phyloP scores from a whole-genome alignment of 192 early-diverging fungal species.

The Chytriomyces confervae region DNA sequence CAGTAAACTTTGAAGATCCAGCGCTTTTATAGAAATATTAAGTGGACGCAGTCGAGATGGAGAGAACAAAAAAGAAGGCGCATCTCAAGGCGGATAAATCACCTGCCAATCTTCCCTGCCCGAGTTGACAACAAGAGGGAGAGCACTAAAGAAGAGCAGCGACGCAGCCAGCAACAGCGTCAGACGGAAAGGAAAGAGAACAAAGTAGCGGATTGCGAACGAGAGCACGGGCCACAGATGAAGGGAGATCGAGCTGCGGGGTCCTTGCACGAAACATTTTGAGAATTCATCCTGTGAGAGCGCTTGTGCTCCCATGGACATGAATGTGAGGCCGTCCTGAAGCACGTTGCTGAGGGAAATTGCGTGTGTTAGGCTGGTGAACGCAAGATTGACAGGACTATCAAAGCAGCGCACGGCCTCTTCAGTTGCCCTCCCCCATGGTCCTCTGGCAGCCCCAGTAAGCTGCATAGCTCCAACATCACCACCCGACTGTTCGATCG shows the following conservation, averaged over 20 bases:
- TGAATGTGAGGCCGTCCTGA: conserved; percentile 60
- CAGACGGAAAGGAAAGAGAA: conserved; percentile 53
- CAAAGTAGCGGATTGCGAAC: conserved; percentile 45
- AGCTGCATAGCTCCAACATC: no score
- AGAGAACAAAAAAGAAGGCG: background rate
- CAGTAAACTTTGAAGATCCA: conserved; percentile 58
- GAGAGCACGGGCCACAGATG: conserved; percentile 41
- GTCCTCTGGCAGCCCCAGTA: no score
- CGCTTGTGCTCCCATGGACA: conserved; percentile 57
- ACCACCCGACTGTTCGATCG: no score
- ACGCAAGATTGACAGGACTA: no score
- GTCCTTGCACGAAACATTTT: conserved; percentile 59
- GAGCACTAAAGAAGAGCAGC: conserved; percentile 47
- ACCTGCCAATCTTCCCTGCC: conserved; percentile 49
- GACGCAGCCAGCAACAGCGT: conserved; percentile 39
- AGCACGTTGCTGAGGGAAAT: conserved; percentile 36
- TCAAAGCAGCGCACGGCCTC: no score
- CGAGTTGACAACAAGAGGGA: conserved; percentile 52
- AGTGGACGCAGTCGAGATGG: conserved; percentile 18
- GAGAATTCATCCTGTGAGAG: conserved; percentile 60
- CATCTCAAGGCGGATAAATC: background rate
- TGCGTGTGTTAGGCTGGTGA: no score
- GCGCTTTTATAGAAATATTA: conserved; percentile 30
- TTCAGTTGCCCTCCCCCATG: no score
- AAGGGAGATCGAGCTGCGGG: conserved; percentile 45